These are phyloP conservation scores for Dactylellina leptospora DNA, from an alignment of 2,329 filamentous ascomycete species.

Conservation along the genomic window DNA sequence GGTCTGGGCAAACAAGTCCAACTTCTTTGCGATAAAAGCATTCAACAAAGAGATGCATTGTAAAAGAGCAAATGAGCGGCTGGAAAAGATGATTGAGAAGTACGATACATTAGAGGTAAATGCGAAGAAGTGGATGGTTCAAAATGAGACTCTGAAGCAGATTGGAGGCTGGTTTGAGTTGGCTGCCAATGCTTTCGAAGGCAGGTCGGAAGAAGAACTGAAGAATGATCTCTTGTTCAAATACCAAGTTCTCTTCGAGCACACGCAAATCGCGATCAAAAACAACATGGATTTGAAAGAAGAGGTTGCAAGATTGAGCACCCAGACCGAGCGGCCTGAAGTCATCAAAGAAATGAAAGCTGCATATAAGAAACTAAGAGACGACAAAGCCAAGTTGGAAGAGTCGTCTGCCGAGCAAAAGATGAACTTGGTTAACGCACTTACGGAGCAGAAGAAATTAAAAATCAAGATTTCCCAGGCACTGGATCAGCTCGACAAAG, in stretches of 20 bases:
- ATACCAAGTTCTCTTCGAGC: conserved; percentile 11
- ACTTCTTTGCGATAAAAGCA: neutral
- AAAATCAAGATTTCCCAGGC: too few species aligned
- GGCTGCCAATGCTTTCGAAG: neutral
- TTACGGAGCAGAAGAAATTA: too few species aligned
- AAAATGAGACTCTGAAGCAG: neutral
- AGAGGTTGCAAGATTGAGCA: neutral
- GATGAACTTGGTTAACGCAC: too few species aligned
- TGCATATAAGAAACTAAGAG: neutral
- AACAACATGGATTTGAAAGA: conserved; percentile 17
- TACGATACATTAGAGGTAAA: neutral
- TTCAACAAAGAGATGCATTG: too few species aligned
- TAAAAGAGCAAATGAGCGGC: too few species aligned
- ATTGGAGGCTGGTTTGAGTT: conserved; percentile 6
- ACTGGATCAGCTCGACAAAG: too few species aligned
- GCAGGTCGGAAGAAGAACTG: neutral
- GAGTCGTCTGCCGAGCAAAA: neutral
- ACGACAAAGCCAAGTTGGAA: neutral
- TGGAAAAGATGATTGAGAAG: neutral
- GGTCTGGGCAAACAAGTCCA: neutral
- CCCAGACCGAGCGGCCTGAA: neutral
- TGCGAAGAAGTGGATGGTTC: neutral
- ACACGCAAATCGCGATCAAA: neutral
- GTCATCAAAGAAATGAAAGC: neutral
- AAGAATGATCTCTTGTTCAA: neutral